These are phyloP conservation scores for Chaetomium tenue DNA, from an alignment of 495 filamentous ascomycete species.

Conservation along the genomic window DNA sequence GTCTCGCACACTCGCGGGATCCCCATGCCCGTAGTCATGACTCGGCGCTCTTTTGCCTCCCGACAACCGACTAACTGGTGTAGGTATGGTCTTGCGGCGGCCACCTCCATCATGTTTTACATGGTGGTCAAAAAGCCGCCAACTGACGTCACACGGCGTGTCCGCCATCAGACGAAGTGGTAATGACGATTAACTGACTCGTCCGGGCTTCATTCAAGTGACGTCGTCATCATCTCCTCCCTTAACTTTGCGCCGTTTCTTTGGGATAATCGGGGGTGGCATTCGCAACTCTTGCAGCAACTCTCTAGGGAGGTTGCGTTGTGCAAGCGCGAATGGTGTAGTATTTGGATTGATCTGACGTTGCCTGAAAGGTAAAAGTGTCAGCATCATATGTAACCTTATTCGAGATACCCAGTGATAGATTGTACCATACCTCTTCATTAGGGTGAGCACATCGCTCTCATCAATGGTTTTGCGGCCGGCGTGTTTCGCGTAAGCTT, in stretches of 20 bases:
- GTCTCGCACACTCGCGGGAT: slow-evolving; percentile 26
- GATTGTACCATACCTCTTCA: slow-evolving; percentile 66
- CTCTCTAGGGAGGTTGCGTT: slow-evolving; percentile 77
- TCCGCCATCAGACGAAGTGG: slow-evolving; percentile 82
- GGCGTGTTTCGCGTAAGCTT: slow-evolving; percentile 76
- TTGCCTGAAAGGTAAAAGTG: slow-evolving; percentile 57
- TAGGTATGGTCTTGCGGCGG: slow-evolving; percentile 85
- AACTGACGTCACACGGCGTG: slow-evolving; percentile 65
- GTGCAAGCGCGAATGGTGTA: slow-evolving; percentile 79
- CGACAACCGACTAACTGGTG: slow-evolving; percentile 13
- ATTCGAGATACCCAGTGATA: slow-evolving; percentile 30
- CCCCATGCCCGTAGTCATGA: not conserved
- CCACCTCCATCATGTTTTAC: slow-evolving; percentile 92
- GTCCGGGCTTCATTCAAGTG: slow-evolving; percentile 31
- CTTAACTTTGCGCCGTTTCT: slow-evolving; percentile 23
- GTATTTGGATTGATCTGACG: slow-evolving; percentile 67
- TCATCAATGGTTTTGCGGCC: slow-evolving; percentile 83
- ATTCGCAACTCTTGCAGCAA: slow-evolving; percentile 78
- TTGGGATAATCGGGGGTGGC: slow-evolving; percentile 50
- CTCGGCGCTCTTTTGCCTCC: not conserved
- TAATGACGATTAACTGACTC: slow-evolving; percentile 36
- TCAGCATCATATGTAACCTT: slow-evolving; percentile 37
- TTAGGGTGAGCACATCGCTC: slow-evolving; percentile 72
- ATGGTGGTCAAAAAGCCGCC: slow-evolving; percentile 86
- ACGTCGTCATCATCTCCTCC: slow-evolving; percentile 28